A percentile compares a stretch with the other conserved stretches of the same genome.
These are phyloP conservation scores for Holtermanniella nyarrowii DNA, from an alignment of 768 basidiomycete species.

Conservation along the genomic window DNA sequence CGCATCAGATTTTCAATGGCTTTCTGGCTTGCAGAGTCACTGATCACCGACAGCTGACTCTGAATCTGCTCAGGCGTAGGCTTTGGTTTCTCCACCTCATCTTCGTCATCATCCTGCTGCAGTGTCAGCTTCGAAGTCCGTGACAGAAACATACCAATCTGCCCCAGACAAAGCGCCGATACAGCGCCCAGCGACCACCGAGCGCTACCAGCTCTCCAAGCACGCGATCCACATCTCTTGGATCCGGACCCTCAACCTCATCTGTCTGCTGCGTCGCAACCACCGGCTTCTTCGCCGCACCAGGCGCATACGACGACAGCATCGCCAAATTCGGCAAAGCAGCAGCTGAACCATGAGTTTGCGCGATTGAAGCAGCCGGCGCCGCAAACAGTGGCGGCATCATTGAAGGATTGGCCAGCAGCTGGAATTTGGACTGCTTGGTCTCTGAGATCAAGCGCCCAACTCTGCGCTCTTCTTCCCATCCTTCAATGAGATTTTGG, in stretches of 20 bases:
- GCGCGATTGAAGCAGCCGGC: constrained; percentile 14
- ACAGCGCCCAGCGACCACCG: constrained; percentile 82
- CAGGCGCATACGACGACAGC: constrained; percentile 34
- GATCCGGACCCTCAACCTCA: constrained; percentile 55
- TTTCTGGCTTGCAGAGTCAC: constrained; percentile 38
- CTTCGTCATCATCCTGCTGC: constrained; percentile 9
- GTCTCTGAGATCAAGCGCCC: constrained; percentile 49
- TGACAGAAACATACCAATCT: constrained; percentile 51
- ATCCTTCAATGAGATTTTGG: constrained; percentile 60
- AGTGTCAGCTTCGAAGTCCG: not conserved
- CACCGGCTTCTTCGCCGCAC: constrained; percentile 12
- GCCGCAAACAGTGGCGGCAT: constrained; percentile 26
- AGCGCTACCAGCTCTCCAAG: constrained; percentile 82
- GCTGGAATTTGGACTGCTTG: constrained; percentile 30
- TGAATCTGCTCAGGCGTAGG: not conserved
- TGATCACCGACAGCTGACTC: constrained; percentile 18
- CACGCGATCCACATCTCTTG: constrained; percentile 80
- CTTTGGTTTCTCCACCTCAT: constrained; percentile 10
- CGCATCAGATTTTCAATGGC: constrained; percentile 58
- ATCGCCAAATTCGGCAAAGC: constrained; percentile 27
- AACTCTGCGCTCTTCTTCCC: constrained; percentile 83
- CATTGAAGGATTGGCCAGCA: constrained; percentile 28
- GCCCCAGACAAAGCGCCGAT: constrained; percentile 76
- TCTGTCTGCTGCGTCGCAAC: constrained; percentile 1
- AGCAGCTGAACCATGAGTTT: constrained; percentile 18